Percentiles rank a stretch among this genome's conserved stretches.
phyloP scores from a whole-genome alignment of 1,284 basidiomycete genomes.

The Tranzscheliella williamsii region DNA sequence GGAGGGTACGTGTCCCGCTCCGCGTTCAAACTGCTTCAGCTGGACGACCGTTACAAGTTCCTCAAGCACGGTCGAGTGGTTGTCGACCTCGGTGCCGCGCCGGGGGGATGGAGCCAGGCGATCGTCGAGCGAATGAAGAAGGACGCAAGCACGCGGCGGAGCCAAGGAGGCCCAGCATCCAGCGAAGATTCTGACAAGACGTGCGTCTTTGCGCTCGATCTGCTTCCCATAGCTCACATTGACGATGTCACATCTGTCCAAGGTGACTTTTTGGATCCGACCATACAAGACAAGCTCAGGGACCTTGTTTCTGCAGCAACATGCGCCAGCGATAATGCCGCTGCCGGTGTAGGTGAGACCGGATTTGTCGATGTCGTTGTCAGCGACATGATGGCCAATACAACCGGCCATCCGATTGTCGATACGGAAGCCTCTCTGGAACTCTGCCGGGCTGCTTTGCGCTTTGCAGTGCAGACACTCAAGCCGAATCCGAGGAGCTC shows the following conservation, averaged over 20 bases:
- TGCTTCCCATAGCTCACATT: slow-evolving; percentile 25
- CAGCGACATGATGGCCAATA: slow-evolving; percentile 56
- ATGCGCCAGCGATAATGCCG: background rate
- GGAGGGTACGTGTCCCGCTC: slow-evolving; percentile 42
- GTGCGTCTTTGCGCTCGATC: slow-evolving; percentile 43
- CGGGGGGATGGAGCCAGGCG: slow-evolving; percentile 55
- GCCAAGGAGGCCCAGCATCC: too few species aligned
- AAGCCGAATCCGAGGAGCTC: background rate
- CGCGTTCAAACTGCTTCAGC: slow-evolving; percentile 52
- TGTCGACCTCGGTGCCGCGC: slow-evolving; percentile 53
- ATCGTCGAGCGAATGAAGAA: slow-evolving; percentile 17
- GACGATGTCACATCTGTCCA: slow-evolving; percentile 29
- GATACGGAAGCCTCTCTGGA: slow-evolving; percentile 41
- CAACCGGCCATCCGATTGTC: slow-evolving; percentile 32
- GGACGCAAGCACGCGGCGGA: too few species aligned
- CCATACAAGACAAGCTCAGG: slow-evolving; percentile 14
- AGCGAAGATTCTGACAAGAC: background rate
- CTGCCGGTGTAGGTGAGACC: background rate
- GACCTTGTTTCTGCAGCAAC: slow-evolving; percentile 2
- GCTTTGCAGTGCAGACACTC: slow-evolving; percentile 15
- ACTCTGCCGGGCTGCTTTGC: slow-evolving; percentile 22
- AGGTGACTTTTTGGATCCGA: slow-evolving; percentile 42
- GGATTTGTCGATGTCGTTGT: slow-evolving; percentile 49
- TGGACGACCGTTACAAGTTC: slow-evolving; percentile 43
- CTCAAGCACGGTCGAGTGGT: slow-evolving; percentile 33